These are phyloP conservation scores for Phialophora expanda DNA, from an alignment of 2,329 filamentous ascomycete species.

Conservation along the genomic window DNA sequence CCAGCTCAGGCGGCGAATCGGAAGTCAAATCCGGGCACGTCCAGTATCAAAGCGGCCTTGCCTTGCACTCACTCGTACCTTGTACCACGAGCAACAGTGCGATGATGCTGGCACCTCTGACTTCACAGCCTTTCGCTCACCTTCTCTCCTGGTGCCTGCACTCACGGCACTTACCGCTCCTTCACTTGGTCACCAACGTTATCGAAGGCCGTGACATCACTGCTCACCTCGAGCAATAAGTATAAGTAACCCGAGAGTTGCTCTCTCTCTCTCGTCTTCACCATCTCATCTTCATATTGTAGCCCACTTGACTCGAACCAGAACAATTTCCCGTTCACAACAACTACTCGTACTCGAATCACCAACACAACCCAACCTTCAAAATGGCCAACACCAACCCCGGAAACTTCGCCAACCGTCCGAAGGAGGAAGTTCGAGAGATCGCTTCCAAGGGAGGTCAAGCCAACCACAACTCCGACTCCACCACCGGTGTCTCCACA, in stretches of 20 bases:
- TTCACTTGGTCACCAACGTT: neutral
- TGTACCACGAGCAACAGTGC: neutral
- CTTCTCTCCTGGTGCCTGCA: too few relatives aligned
- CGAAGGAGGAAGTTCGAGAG: slow-evolving; percentile 45
- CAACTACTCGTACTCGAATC: too few relatives aligned
- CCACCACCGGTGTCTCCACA: too few relatives aligned
- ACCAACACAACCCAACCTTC: neutral
- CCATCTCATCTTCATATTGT: neutral
- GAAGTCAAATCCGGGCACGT: neutral
- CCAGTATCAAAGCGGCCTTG: neutral
- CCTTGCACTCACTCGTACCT: neutral
- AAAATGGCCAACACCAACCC: slow-evolving; percentile 38
- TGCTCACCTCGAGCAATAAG: neutral
- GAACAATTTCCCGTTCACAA: neutral
- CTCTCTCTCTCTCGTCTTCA: neutral
- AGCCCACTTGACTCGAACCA: neutral
- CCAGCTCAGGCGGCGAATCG: neutral
- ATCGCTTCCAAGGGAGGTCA: slow-evolving; percentile 49
- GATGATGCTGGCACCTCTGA: neutral
- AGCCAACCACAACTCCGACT: slow-evolving; percentile 37
- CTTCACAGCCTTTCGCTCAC: neutral
- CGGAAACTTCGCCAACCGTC: slow-evolving; percentile 46
- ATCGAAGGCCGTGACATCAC: neutral
- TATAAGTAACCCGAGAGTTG: neutral
- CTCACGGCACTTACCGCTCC: neutral